phyloP scores from a whole-genome alignment of 495 filamentous ascomycete species.

The Aspergillus sclerotiicarbonarius region DNA sequence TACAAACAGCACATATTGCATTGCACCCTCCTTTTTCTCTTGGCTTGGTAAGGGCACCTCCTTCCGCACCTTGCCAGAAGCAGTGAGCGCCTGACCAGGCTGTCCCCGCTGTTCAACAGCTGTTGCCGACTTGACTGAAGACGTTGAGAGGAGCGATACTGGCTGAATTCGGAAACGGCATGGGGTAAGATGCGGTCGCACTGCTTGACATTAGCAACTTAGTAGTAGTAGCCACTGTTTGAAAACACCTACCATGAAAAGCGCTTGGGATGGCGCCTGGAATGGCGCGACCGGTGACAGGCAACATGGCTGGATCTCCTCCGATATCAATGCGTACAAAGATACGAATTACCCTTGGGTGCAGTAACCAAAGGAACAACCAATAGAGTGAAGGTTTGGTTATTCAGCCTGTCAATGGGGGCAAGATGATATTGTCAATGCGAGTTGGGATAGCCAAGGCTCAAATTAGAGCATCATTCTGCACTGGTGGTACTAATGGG shows the following conservation, averaged over 20 bases:
- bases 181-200: conserved; percentile 28
- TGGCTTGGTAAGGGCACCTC: conserved; percentile 89
- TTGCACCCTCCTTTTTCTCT: conserved; percentile 87
- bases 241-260: conserved; percentile 27
- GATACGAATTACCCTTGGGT: not conserved
- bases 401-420: not conserved
- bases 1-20: conserved; percentile 96
- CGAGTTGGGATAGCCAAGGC: not conserved
- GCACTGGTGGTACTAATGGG: conserved; percentile 15
- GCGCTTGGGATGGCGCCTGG: conserved; percentile 32
- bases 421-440: conserved; percentile 3
- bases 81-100: conserved; percentile 38
- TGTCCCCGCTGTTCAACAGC: conserved; percentile 46
- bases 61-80: conserved; percentile 52
- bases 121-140: conserved; percentile 41
- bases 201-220: conserved; percentile 22
- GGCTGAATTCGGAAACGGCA: conserved; percentile 27
- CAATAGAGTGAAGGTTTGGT: not conserved
- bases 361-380: not conserved
- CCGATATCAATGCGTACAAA: not conserved
- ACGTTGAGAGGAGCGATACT: conserved; percentile 40
- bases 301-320: conserved; percentile 27
- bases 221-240: not conserved
- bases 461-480: conserved; percentile 6
- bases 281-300: conserved; percentile 29